Base-by-base conservation (phyloP, 1,139 yeast genomes). In the Candida glucosophila region DNA sequence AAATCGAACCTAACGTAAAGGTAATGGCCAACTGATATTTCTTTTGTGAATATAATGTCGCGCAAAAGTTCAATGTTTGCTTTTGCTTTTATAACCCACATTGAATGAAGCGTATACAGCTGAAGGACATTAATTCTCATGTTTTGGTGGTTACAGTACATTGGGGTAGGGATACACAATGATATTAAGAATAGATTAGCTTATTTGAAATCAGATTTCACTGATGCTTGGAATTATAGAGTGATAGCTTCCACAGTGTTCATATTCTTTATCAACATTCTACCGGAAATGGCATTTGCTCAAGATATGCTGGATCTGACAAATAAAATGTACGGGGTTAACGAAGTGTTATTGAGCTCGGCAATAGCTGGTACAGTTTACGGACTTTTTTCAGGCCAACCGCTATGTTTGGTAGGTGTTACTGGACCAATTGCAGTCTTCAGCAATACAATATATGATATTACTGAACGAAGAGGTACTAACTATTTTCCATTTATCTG, bases 261-360 rank as follows among this genome's bases (percentile, higher is more conserved):
- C 47, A 80, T 88, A 22, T 88, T 81, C 53, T 83, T 90, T 60
- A 85, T 95, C 26, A 90, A 90, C 47, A 50, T 90, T 22, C 58
- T 90, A 16, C 98, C 98, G 1, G 97, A 97, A 0, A 69, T 90
- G 23, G 95, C 97, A 0, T 90, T 90, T 63, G 94, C 97, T 1
- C 96, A 86, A 46, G 98, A 90, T 49, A 80, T 88, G 95, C 86
- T 85, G 49, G 86, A 88, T 53, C 74, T 83, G 33, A 90, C 98
- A 0, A 56, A 80, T 31, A 76, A 81, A 40, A 67, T 88, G 14
- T 90, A 82, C 44, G 98, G 98, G 2, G 81, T 90, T 2, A 90
- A 90, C 46, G 98, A 90, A 46, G 81, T 88, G 3, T 57, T 90
- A 17, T 48, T 90, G 46, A 67, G 93, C 13, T 74, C 88, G 17